Evolutionary conservation across 768 basidiomycete species (phyloP).

Genomic region (Lactarius akahatsu): DNA sequence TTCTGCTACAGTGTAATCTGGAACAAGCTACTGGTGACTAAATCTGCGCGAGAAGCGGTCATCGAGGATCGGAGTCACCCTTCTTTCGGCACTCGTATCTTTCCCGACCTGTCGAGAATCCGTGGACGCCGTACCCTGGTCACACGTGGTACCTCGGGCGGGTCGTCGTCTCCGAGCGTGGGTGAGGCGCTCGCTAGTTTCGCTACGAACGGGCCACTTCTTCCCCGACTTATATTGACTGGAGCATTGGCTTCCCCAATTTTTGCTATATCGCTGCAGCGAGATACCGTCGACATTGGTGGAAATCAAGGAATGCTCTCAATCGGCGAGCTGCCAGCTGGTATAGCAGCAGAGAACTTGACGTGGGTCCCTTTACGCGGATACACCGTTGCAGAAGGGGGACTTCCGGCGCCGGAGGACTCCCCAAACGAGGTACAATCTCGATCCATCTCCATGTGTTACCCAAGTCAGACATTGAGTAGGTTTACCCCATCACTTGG

Average conservation of each 20-base stretch:
- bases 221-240: conserved; percentile 37
- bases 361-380: conserved; percentile 65
- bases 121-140: conserved; percentile 5
- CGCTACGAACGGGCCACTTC: conserved; percentile 36
- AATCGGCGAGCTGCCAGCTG: conserved; percentile 61
- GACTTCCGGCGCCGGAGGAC: conserved; percentile 53
- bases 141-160: not conserved
- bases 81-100: conserved; percentile 9
- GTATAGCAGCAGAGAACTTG: conserved; percentile 47
- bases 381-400: conserved; percentile 53
- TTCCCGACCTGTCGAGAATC: conserved; percentile 25
- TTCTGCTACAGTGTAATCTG: conserved; percentile 26
- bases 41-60: not conserved
- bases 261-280: conserved; percentile 58
- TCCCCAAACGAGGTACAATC: conserved; percentile 58
- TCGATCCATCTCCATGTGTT: not conserved
- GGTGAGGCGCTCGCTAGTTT: conserved; percentile 35
- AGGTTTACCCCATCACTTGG: conserved; percentile 48
- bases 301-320: conserved; percentile 66
- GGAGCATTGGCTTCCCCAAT: conserved; percentile 45
- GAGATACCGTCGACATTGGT: conserved; percentile 65
- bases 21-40: conserved; percentile 22
- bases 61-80: not conserved
- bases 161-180: conserved; percentile 4
- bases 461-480: not conserved